A percentile compares a stretch with the other conserved stretches of the same genome.
Evolutionary conservation across 306 rosid genomes (phyloP).

Genomic region (Dalbergia cochinchinensis): DNA sequence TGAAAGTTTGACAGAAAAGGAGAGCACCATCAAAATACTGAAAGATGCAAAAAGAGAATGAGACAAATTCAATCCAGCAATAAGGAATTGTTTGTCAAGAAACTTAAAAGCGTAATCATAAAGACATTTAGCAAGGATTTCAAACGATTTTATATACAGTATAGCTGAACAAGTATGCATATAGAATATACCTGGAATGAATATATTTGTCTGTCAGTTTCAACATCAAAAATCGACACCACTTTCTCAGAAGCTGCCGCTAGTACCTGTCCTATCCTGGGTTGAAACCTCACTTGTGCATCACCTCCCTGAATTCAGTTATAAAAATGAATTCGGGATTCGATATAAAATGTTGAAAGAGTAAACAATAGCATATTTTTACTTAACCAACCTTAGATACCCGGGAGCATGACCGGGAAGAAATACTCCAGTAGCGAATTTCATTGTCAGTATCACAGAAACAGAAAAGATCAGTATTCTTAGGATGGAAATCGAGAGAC

Average conservation of each 20-base stretch:
- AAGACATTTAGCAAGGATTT: neutral
- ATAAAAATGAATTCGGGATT: conserved; percentile 7
- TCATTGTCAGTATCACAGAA: conserved; percentile 57
- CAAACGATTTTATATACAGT: too few relatives aligned
- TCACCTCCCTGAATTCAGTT: conserved; percentile 55
- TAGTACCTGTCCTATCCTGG: conserved; percentile 51
- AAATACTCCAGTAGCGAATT: conserved; percentile 58
- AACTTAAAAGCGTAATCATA: neutral
- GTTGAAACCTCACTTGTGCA: conserved; percentile 67
- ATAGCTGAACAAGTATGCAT: neutral
- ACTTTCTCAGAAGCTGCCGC: conserved; percentile 65
- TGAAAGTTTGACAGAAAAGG: neutral
- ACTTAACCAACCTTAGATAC: conserved; percentile 51
- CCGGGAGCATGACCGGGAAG: conserved; percentile 50
- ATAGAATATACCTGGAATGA: conserved; percentile 52
- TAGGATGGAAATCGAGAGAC: conserved; percentile 72
- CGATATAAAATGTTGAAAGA: conserved; percentile 28
- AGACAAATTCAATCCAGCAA: conserved; percentile 18
- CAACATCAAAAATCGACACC: conserved; percentile 60
- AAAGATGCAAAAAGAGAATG: neutral
- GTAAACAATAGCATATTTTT: conserved; percentile 16
- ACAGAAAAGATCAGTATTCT: conserved; percentile 65
- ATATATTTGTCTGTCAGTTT: conserved; percentile 51
- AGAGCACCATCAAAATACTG: neutral
- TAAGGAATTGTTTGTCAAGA: neutral